These are phyloP conservation scores for Podila verticillata DNA, from an alignment of 192 early-diverging fungal genomes.

Conservation along the genomic window DNA sequence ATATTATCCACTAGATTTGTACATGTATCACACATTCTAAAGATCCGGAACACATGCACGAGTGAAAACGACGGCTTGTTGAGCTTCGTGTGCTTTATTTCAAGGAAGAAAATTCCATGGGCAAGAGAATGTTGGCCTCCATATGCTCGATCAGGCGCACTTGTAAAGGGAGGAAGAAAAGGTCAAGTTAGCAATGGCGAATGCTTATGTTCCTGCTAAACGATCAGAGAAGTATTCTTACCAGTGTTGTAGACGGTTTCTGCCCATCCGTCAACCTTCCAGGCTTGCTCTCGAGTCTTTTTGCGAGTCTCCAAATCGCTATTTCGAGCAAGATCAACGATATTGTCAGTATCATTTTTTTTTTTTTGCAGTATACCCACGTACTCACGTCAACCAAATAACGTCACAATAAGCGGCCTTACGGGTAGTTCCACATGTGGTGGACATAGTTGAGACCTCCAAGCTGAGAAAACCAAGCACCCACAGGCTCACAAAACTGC, in stretches of 20 bases:
- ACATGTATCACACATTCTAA: neutral
- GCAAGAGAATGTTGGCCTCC: conserved; percentile 82
- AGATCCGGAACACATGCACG: neutral
- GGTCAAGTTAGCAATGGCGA: neutral
- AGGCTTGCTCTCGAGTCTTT: conserved; percentile 88
- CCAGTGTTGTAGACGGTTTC: conserved; percentile 91
- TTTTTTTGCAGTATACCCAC: neutral
- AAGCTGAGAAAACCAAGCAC: conserved; percentile 96
- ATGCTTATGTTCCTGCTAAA: too few relatives aligned
- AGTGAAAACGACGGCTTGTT: neutral
- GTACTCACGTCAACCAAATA: too few relatives aligned
- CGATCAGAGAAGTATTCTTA: conserved; percentile 21
- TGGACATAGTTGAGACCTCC: conserved; percentile 89
- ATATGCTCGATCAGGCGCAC: conserved; percentile 84
- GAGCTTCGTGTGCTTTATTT: conserved; percentile 25
- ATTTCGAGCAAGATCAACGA: neutral
- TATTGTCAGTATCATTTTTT: neutral
- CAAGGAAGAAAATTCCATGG: conserved; percentile 55
- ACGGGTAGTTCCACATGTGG: conserved; percentile 93
- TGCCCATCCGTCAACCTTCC: conserved; percentile 95
- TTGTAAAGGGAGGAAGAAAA: conserved; percentile 25
- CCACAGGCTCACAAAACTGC: conserved; percentile 91
- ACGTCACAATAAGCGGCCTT: conserved; percentile 11
- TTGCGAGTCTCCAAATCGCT: conserved; percentile 90
- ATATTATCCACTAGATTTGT: too few relatives aligned